These are phyloP conservation scores for Cercospora sp. DNA, from an alignment of 2,329 filamentous ascomycete genomes.

Conservation along the genomic window DNA sequence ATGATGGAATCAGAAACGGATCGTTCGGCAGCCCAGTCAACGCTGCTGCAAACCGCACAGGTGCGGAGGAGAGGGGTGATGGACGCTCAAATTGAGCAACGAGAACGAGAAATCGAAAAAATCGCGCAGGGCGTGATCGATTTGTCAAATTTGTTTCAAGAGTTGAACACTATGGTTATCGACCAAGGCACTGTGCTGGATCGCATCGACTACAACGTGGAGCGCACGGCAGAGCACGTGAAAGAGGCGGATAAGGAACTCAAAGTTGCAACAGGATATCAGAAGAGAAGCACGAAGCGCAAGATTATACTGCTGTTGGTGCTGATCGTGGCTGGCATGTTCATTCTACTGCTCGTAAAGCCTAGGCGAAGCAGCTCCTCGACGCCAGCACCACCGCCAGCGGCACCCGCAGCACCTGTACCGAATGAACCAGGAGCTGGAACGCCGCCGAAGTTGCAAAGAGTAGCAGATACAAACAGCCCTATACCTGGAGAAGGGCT, in stretches of 20 bases:
- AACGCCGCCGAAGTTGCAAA: conserved; percentile 18
- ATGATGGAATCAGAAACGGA: conserved; percentile 92
- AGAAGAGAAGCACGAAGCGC: conserved; percentile 82
- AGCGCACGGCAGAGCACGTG: conserved; percentile 89
- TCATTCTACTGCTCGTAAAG: conserved; percentile 81
- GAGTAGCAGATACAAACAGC: not conserved
- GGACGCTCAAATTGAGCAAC: conserved; percentile 82
- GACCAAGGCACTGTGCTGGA: conserved; percentile 55
- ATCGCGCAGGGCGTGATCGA: conserved; percentile 98
- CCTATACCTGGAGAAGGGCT: conserved; percentile 1
- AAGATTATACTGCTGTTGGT: conserved; percentile 90
- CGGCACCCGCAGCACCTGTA: conserved; percentile 18
- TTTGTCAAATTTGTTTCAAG: conserved; percentile 92
- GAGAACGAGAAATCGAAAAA: conserved; percentile 94
- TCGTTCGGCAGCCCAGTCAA: conserved; percentile 85
- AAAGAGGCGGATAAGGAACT: conserved; percentile 92
- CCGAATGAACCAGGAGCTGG: conserved; percentile 24
- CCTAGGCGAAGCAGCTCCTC: conserved; percentile 54
- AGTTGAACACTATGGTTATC: conserved; percentile 84
- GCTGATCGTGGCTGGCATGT: conserved; percentile 78
- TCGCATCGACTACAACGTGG: conserved; percentile 78
- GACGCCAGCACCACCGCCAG: conserved; percentile 10
- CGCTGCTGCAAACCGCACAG: conserved; percentile 71
- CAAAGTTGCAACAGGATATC: conserved; percentile 82
- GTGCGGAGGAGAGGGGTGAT: conserved; percentile 65